Evolutionary conservation across 805 yeast genomes (phyloP).

Genomic region (Candida dajiaensis): DNA sequence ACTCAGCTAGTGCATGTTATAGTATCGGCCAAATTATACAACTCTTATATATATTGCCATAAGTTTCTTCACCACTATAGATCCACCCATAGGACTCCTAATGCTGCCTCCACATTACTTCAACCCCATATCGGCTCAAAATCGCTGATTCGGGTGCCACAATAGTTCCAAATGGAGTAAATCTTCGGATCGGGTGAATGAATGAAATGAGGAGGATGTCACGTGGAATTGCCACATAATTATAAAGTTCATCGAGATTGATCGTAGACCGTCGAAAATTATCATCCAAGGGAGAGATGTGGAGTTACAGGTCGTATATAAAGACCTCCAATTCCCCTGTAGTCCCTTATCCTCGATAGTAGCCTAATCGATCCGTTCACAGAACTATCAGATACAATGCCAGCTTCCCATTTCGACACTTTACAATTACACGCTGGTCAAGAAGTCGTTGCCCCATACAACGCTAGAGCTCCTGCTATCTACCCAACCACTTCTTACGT

Average conservation of each 20-base stretch:
- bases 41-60: too few species aligned
- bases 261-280: not conserved
- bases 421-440: conserved; percentile 96
- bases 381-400: conserved; percentile 12
- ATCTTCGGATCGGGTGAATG: not conserved
- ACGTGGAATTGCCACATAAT: conserved; percentile 7
- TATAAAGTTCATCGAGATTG: not conserved
- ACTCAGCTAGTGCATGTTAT: too few species aligned
- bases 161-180: not conserved
- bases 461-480: conserved; percentile 85
- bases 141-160: not conserved
- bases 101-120: not conserved
- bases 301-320: not conserved
- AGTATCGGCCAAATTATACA: too few species aligned
- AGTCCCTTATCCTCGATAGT: too few species aligned
- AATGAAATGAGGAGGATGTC: not conserved
- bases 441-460: conserved; percentile 50
- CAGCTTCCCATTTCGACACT: conserved; percentile 75
- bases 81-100: not conserved
- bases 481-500: conserved; percentile 89
- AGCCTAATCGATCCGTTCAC: not conserved
- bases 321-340: not conserved
- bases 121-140: not conserved
- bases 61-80: too few species aligned
- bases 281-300: not conserved